Base-by-base conservation (phyloP, 179 eudicot genomes). In the Silene noctiflora region DNA sequence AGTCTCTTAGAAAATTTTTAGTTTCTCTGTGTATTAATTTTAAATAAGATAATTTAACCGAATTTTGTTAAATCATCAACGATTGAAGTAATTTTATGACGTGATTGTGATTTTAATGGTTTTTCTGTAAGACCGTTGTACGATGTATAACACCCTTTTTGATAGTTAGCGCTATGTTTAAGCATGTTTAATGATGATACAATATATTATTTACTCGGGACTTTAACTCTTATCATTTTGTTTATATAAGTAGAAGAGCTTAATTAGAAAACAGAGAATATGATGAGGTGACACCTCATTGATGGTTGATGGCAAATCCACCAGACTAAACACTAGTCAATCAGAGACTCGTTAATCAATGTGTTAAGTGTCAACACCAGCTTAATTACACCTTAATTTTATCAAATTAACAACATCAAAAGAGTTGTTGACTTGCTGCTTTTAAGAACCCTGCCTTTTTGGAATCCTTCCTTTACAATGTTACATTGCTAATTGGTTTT, bases 221-320 rank as follows among this genome's bases (percentile, higher is more conserved):
- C 6, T 24, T 71, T 3, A 71, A 58, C 33, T 27, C 20, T 25
- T 14, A 51, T 72, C 25, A 72, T 72, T 29, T 56, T 56, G 75
- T 72, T 58, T 58, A n/a, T n/a, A n/a, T n/a, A 29, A 53, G 75
- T 64, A 3, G 9, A 19, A 1, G 46, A 19, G 58, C 53, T 46
- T 31, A n/a, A n/a, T n/a, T n/a, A 6, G 56, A 14, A 12, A 74
- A 69, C 72, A 22, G 19, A 64, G 76, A 75, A 21, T 62, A 65
- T 67, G 76, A 66, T 59, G 84, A 82, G 76, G 59, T 59, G 84
- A 82, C 81, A 82, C 73, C 66, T 76, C 75, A 74, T 31, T 69
- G 63, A 69, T 83, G 64, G 60, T 55, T 79, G 83, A 79, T 83
- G 78, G 78, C 74, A 33, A 78, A 77, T 72, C 62, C 56, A 81